These are phyloP conservation scores for Erythrophleum ivorense DNA, from an alignment of 331 rosid species.

Conservation along the genomic window DNA sequence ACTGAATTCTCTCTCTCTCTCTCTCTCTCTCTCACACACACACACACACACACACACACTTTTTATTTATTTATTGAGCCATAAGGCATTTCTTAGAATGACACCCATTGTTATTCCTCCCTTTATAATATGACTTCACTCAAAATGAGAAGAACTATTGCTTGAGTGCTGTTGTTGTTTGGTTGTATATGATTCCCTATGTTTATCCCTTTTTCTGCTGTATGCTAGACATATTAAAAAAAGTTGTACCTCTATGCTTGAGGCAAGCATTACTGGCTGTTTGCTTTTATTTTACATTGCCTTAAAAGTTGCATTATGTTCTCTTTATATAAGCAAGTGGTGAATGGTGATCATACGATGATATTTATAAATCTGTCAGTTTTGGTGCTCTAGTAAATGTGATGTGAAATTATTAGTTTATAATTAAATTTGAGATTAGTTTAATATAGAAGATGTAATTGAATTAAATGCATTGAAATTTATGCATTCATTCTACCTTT, in stretches of 20 bases:
- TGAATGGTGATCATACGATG: not conserved
- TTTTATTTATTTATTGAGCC: conserved; percentile 26
- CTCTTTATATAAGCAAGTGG: not conserved
- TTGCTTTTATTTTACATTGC: not conserved
- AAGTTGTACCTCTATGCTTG: not conserved
- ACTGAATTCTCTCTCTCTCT: not conserved
- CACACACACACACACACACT: too few species aligned
- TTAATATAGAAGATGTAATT: not conserved
- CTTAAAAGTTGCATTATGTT: not conserved
- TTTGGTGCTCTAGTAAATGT: not conserved
- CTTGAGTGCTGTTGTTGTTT: not conserved
- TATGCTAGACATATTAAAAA: not conserved
- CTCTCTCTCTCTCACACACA: not conserved
- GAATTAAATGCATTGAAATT: conserved; percentile 12
- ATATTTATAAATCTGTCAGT: not conserved
- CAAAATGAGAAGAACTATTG: conserved; percentile 6
- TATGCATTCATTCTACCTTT: conserved; percentile 7
- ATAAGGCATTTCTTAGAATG: conserved; percentile 16
- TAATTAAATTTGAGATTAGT: not conserved
- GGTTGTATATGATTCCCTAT: not conserved
- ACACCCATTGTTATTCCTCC: not conserved
- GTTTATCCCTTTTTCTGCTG: not conserved
- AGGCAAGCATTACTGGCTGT: not conserved
- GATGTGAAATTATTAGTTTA: not conserved
- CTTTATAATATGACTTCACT: not conserved